Conservation (phyloP, 2,329 filamentous ascomycete genomes). For the Cordyceps fumosorosea region DNA sequence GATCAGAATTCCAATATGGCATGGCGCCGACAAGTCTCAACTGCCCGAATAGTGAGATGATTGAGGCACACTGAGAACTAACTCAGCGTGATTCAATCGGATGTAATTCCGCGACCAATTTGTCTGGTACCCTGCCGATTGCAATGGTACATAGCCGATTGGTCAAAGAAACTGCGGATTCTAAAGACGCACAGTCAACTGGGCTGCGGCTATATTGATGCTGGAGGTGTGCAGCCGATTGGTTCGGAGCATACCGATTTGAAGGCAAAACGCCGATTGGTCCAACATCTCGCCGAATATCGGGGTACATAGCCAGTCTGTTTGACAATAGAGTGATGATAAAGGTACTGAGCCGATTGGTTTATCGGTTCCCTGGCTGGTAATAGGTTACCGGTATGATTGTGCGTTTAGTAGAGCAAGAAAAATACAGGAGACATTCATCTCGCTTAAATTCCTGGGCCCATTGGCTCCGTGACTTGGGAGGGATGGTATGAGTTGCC, state of each 20-base stretch:
- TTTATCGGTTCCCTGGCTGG: neutral
- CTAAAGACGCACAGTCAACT: neutral
- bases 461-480: neutral
- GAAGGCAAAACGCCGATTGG: neutral
- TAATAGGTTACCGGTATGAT: neutral
- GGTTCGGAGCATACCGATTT: neutral
- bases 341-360: neutral
- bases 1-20: neutral
- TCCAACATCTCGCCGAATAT: neutral
- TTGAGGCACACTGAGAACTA: neutral
- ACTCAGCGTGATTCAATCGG: neutral
- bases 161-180: too few relatives aligned
- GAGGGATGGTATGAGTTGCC: neutral
- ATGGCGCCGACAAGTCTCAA: neutral
- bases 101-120: neutral
- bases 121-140: neutral
- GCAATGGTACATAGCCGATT: neutral
- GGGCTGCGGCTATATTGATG: neutral
- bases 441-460: neutral
- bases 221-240: neutral
- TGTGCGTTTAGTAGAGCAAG: neutral
- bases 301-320: neutral
- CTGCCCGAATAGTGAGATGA: neutral
- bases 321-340: neutral
- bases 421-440: neutral